Base-by-base conservation (phyloP, 2,329 filamentous ascomycete genomes). In the Hypoxylon sp. region DNA sequence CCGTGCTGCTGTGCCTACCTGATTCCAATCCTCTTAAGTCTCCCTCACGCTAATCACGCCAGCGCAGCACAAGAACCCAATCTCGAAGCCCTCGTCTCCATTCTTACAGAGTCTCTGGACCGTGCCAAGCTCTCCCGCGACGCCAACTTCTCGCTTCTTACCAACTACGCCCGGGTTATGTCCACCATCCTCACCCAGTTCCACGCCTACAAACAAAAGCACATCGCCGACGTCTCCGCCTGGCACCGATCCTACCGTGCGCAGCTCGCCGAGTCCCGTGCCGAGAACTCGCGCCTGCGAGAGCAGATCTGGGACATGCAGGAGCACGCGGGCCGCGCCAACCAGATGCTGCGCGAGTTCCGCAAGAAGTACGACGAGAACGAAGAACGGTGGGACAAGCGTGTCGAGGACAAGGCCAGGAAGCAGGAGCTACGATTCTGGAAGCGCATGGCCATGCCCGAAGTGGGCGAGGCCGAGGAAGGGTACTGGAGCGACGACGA, bases 281-380 rank as follows among this genome's bases (percentile, higher is more conserved):
- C 85, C 67, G 87, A 89, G 77, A 90, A 90, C 71, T 81, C 81
- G 63, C 81, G 83, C 1, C 81, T 90, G 53, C 85, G 87, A 54
- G 85, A 88, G 70, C 86, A 89, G 75, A 88, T 90, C 70, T 88
- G 86, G 82, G 85, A 88, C 69, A 88, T 89, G 85, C 85, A 89
- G 71, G 81, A 82, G 41, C 84, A 86, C 68, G 87, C 88, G 22
- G 81, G 81, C 48, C 79, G 78, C 11, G 87, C 87, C 20, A 89
- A 89, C 71, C 84, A 85, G 60, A 75, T 79, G 62, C 77, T 90
- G 58, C 85, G 87, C 39, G 76, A 81, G 37, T 88, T 89, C 68
- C 81, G 87, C 53, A 78, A 81, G 46, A 79, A 79, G 56, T 84
- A 86, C 70, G 84, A 88, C 67, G 85, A 87, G 67, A 81, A 88